phyloP scores from a whole-genome alignment of 2,329 filamentous ascomycete species.

The Monosporascus ibericus region DNA sequence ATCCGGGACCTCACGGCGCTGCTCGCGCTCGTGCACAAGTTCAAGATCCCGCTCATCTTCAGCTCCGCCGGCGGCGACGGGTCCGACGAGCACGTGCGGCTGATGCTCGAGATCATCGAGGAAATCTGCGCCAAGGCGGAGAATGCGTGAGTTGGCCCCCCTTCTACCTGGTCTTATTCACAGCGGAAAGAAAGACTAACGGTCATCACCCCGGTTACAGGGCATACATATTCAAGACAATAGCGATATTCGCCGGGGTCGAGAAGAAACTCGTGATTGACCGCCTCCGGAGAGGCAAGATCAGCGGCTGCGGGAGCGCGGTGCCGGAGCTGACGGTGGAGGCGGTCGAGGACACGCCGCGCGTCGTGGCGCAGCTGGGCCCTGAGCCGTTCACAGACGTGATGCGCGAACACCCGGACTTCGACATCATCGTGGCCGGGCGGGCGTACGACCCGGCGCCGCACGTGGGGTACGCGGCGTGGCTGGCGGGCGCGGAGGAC shows the following conservation, averaged over 20 bases:
- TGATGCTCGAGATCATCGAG: conserved; percentile 33
- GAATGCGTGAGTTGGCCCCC: conserved; percentile 8
- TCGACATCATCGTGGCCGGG: conserved; percentile 42
- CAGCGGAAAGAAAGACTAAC: no score
- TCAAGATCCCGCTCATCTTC: conserved; percentile 34
- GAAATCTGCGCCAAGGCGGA: conserved; percentile 26
- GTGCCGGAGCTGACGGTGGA: conserved; percentile 32
- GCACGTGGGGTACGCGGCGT: conserved; percentile 32
- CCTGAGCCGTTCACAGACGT: conserved; percentile 34
- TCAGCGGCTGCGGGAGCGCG: conserved; percentile 32
- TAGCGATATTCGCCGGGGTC: conserved; percentile 34
- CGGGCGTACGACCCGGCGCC: conserved; percentile 35
- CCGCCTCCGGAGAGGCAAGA: conserved; percentile 20
- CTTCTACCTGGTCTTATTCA: no score
- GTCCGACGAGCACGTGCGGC: conserved; percentile 34
- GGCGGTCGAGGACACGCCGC: conserved; percentile 30
- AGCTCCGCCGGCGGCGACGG: conserved; percentile 43
- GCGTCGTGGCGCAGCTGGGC: conserved; percentile 38
- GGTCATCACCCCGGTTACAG: not conserved
- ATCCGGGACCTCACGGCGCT: conserved; percentile 34
- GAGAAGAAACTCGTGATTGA: conserved; percentile 26
- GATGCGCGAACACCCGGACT: conserved; percentile 20
- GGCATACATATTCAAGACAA: conserved; percentile 25
- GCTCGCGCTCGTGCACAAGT: conserved; percentile 26
- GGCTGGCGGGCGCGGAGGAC: conserved; percentile 10